A percentile compares a stretch with the other conserved stretches of the same genome.
Conservation (phyloP, 2,329 filamentous ascomycete genomes). For the Alternaria sp. region DNA sequence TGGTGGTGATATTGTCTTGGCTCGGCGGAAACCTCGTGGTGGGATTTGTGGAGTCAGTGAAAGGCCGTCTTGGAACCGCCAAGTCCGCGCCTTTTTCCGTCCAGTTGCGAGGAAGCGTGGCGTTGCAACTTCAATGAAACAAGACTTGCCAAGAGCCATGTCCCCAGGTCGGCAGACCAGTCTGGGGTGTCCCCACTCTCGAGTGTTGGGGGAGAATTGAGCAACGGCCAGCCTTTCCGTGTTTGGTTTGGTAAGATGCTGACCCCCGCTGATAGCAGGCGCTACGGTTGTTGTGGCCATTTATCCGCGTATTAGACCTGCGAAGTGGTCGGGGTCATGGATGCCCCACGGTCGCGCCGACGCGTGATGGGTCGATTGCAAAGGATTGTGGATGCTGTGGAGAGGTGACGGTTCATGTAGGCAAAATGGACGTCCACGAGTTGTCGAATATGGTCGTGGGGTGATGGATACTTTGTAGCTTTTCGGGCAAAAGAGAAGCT, state of each 20-base stretch:
- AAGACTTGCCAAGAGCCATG: not conserved
- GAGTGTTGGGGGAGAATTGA: constrained; percentile 5
- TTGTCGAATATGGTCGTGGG: not conserved
- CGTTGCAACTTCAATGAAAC: constrained; percentile 2
- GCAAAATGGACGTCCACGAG: constrained; percentile 7
- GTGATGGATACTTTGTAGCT: constrained; percentile 2
- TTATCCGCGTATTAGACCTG: constrained; percentile 32
- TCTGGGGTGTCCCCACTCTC: constrained; percentile 11
- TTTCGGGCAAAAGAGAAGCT: constrained; percentile 12
- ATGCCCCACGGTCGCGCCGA: constrained; percentile 21
- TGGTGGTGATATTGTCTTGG: constrained; percentile 13
- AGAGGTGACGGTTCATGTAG: constrained; percentile 3
- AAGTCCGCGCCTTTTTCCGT: constrained; percentile 28
- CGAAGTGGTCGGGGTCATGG: constrained; percentile 12
- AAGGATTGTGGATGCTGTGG: constrained; percentile 8
- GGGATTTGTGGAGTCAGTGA: constrained; percentile 28
- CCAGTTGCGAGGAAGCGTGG: constrained; percentile 21
- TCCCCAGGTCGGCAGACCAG: not conserved
- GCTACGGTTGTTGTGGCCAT: constrained; percentile 28
- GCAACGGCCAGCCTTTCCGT: constrained; percentile 4
- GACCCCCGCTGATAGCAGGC: constrained; percentile 13
- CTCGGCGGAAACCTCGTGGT: constrained; percentile 12
- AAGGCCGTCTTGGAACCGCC: constrained; percentile 32
- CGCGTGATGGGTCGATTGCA: constrained; percentile 17
- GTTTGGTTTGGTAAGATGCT: not conserved